Evolutionary conservation across 2,329 filamentous ascomycete genomes (phyloP), one percentile per base, ranked within the genome.

Genomic region (Aspergillus neotritici): DNA sequence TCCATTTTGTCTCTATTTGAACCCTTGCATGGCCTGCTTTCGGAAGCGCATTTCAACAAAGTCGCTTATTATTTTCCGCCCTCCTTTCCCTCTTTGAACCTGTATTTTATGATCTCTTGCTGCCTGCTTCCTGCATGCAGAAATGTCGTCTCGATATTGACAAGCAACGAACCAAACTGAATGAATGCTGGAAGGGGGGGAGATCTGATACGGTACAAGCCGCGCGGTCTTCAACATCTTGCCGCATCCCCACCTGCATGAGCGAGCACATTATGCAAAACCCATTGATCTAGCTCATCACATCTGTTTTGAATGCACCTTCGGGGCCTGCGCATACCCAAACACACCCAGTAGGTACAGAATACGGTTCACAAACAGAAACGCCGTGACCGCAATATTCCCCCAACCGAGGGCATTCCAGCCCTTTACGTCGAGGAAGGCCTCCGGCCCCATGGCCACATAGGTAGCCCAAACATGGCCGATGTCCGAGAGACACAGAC

Each of bases 331-430:
- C 10, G 58, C 51, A 44, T 70, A 65, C 3, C 80, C 82, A 64
- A 86, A 83, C 2, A 75, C 31, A 1, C 82, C 83, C 12, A 73
- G 43, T 5, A 86, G 65, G 59, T 83, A 85, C 12, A 72, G 66
- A 13, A 75, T 68, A 34, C 82, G 72, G 44, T 76, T 76, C 17
- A 75, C 41, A 42, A 80, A 79, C 25, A 86, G 65, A 41, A 79
- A 77, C 0, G 64, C 76, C 17, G 84, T 87, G 38, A 75, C 73
- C 6, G 76, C 82, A 49, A 89, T 72, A 55, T 88, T 88, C 3
- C 84, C 85, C 79, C 80, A 86, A n/a, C 81, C 77, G 70, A 84
- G 76, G 29, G 75, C 68, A 60, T 86, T 87, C 84, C 84, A 88
- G 15, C 63, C 66, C 4, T 56, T 64, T 9, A 83, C 64, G 51